Evolutionary conservation across 2,329 filamentous ascomycete genomes (phyloP), one percentile per base, ranked within the genome.

Genomic region (Cryphonectria nitschkei): DNA sequence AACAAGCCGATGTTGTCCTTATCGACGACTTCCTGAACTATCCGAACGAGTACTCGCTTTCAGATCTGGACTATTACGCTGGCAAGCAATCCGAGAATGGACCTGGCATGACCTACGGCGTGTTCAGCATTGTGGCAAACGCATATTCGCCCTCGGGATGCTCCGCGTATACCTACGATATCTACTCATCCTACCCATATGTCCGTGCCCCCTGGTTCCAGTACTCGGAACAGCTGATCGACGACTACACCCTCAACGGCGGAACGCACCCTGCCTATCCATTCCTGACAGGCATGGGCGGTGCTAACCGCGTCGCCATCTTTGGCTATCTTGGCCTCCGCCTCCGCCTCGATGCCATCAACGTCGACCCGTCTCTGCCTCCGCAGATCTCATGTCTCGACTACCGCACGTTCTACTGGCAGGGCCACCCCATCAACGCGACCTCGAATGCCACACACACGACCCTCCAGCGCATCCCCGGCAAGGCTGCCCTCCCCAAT

Each of bases 401-500:
- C n/a, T 72, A 71, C 22, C 70, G 71, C 34, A 72, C 71, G 2
- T 72, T 72, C 8, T 72, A 70, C 66, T 72, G 71, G 71, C 71
- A 72, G 39, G 71, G 71, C 39, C 58, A 72, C 11, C 65, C 71
- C 14, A 67, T 72, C 41, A 68, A 72, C 29, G 71, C 69, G 11
- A 68, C 68, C 1, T 72, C 71, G 0, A 72, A 72, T 34, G 76
- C 81, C 0, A 80, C 80, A 3, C 81, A 82, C 2, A 65, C 77
- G 0, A 76, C 75, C 0, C 77, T 72, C 14, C 60, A 64, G 56
- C 69, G 71, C 3, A 67, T 71, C 19, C 65, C 69, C 1, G 56
- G 22, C 7, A 61, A n/a, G 26, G 50, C 26, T 26, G 26, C 81
- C 0, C 82, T 89, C 1, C 76, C 83, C 0, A 86, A 82, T 1